Conservation (phyloP, 2,329 filamentous ascomycete species). For the Alternaria alternata region DNA sequence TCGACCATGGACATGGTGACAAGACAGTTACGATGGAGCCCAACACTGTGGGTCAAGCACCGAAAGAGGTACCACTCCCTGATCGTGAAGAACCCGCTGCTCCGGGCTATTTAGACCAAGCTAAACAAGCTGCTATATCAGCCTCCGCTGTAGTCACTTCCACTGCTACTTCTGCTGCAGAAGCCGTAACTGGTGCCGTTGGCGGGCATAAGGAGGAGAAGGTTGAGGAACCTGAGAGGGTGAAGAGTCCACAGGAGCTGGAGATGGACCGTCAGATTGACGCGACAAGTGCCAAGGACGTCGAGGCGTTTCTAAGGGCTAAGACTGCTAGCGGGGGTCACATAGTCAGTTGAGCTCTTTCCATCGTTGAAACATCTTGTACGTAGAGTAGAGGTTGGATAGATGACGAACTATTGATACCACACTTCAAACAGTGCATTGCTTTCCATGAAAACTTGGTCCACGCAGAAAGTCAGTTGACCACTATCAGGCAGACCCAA, state of each 20-base stretch:
- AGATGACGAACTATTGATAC: slow-evolving; percentile 2
- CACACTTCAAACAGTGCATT: background rate
- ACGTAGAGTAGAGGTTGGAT: background rate
- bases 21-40: slow-evolving; percentile 58
- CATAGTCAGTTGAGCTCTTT: background rate
- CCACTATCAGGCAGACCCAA: background rate
- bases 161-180: slow-evolving; percentile 45
- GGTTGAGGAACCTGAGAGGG: slow-evolving; percentile 19
- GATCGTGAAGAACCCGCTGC: slow-evolving; percentile 43
- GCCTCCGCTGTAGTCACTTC: slow-evolving; percentile 38
- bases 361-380: background rate
- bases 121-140: slow-evolving; percentile 49
- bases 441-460: background rate
- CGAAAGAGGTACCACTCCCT: slow-evolving; percentile 55
- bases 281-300: slow-evolving; percentile 33
- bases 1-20: slow-evolving; percentile 55
- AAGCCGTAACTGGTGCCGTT: slow-evolving; percentile 37
- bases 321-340: slow-evolving; percentile 19
- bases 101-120: slow-evolving; percentile 54
- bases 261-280: slow-evolving; percentile 43
- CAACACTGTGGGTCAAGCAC: slow-evolving; percentile 58
- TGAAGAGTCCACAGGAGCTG: slow-evolving; percentile 43
- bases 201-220: slow-evolving; percentile 34
- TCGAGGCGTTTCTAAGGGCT: slow-evolving; percentile 46
- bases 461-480: background rate